Evolutionary conservation across 177 flowering plant species (phyloP).

Genomic region (Vitis hybrid): DNA sequence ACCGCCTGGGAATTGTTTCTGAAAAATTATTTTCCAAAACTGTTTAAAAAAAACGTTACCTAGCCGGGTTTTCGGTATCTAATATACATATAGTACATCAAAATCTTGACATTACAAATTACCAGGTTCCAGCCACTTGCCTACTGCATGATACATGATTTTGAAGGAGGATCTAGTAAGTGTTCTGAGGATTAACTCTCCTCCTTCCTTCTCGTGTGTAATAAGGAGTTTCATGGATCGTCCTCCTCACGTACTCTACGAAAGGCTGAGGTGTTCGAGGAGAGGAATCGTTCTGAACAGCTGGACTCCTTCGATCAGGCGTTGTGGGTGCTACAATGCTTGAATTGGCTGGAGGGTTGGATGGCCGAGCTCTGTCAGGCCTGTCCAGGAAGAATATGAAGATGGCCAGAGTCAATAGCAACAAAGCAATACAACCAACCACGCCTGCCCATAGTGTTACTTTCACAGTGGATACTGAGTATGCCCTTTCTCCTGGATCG

Average conservation of each 20-base stretch:
- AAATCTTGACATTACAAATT: not conserved
- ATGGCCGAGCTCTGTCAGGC: slow-evolving; percentile 27
- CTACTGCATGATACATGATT: not conserved
- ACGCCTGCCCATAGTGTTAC: slow-evolving; percentile 24
- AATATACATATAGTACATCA: not conserved
- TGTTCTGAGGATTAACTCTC: slow-evolving; percentile 73
- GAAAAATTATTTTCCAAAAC: too few relatives aligned
- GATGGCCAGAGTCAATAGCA: slow-evolving; percentile 28
- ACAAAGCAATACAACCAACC: slow-evolving; percentile 22
- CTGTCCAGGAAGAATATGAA: slow-evolving; percentile 31
- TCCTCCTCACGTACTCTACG: slow-evolving; percentile 78
- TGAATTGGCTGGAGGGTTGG: slow-evolving; percentile 28
- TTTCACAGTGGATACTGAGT: slow-evolving; percentile 8
- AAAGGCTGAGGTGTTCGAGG: slow-evolving; percentile 87
- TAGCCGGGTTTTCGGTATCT: too few relatives aligned
- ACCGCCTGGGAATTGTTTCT: too few relatives aligned
- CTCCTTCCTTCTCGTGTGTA: slow-evolving; percentile 63
- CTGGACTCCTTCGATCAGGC: slow-evolving; percentile 43
- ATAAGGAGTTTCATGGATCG: slow-evolving; percentile 90
- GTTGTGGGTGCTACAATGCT: slow-evolving; percentile 34
- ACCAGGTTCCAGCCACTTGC: slow-evolving; percentile 1
- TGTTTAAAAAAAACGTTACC: too few relatives aligned
- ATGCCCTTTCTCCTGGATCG: slow-evolving; percentile 35
- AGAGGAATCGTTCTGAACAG: slow-evolving; percentile 34
- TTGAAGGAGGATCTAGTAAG: slow-evolving; percentile 37